phyloP scores from a whole-genome alignment of 108 stramenopile species.

The Cyclostephanos invisitatus region DNA sequence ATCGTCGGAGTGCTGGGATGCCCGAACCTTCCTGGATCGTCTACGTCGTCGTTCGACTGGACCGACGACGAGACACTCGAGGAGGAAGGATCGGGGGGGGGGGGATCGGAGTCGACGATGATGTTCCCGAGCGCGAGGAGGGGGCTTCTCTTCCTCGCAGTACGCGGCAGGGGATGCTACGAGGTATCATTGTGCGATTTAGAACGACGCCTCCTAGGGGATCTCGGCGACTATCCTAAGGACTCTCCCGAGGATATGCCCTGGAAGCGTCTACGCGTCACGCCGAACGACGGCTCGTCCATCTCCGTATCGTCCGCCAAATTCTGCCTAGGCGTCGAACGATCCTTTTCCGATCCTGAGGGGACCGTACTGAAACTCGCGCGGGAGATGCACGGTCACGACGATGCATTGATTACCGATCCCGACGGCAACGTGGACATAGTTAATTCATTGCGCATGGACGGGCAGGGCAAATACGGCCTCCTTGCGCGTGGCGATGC shows the following conservation, averaged over 20 bases:
- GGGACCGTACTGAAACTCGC: conserved; percentile 55
- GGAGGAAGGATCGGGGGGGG: conserved; percentile 8
- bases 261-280: conserved; percentile 44
- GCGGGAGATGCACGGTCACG: conserved; percentile 51
- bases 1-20: conserved; percentile 79
- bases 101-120: not conserved
- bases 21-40: conserved; percentile 62
- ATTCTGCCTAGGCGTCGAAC: conserved; percentile 73
- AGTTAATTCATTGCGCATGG: conserved; percentile 55
- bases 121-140: conserved; percentile 17
- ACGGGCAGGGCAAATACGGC: conserved; percentile 86
- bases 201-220: conserved; percentile 9
- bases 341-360: conserved; percentile 55
- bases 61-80: conserved; percentile 39
- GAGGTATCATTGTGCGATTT: conserved; percentile 50
- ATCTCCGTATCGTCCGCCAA: conserved; percentile 31
- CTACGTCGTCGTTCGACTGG: conserved; percentile 33
- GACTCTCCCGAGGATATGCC: not conserved
- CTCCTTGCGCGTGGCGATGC: conserved; percentile 72
- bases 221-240: not conserved
- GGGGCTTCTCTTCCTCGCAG: conserved; percentile 80
- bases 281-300: conserved; percentile 40
- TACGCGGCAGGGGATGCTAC: conserved; percentile 71
- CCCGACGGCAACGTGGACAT: conserved; percentile 45
- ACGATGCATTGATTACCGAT: conserved; percentile 36